These are phyloP conservation scores for Calamus simplicifolius DNA, from an alignment of 176 grass and related monocot species.

Conservation along the genomic window DNA sequence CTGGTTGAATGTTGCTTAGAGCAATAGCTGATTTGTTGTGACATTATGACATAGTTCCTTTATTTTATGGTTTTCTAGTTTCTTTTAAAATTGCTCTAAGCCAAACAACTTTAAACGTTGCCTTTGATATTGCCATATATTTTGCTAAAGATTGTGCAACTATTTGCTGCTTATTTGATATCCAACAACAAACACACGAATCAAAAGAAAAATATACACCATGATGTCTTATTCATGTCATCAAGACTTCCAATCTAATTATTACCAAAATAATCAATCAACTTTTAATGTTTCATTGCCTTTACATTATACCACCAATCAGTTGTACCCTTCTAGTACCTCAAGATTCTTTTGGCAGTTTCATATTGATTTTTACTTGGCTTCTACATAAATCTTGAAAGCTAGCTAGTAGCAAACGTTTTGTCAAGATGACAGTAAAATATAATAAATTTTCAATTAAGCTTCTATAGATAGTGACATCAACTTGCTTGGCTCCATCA, in stretches of 20 bases:
- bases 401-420: too few relatives aligned
- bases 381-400: too few relatives aligned
- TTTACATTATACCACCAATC: neutral
- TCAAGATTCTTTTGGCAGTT: neutral
- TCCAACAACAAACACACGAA: neutral
- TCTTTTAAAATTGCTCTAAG: constrained; percentile 12
- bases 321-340: neutral
- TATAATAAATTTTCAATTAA: too few relatives aligned
- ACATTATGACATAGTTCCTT: neutral
- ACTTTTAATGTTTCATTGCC: neutral
- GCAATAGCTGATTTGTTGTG: constrained; percentile 3
- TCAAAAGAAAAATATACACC: constrained; percentile 1
- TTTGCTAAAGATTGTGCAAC: constrained; percentile 3
- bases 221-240: constrained; percentile 6
- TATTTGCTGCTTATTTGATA: constrained; percentile 9
- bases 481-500: too few relatives aligned
- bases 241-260: neutral
- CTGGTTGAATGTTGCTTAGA: neutral
- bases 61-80: neutral
- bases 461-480: neutral
- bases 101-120: constrained; percentile 4
- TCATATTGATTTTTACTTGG: neutral
- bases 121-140: neutral
- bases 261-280: neutral
- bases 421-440: too few relatives aligned